These are phyloP conservation scores for Wickerhamomyces silvicola DNA, from an alignment of 805 yeast species.

Conservation along the genomic window DNA sequence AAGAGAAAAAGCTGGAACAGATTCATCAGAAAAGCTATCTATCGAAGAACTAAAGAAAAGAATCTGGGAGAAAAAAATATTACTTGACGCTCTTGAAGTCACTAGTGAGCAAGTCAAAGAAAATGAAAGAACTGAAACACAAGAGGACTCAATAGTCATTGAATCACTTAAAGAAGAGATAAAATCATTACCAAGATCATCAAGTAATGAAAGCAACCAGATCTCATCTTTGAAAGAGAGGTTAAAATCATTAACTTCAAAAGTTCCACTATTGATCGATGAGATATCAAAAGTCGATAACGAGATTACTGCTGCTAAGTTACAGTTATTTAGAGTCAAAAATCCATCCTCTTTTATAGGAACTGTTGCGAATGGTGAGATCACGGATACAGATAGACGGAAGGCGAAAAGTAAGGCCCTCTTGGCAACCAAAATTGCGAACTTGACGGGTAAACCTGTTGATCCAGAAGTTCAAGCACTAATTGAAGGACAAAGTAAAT, in stretches of 20 bases:
- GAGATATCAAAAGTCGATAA: constrained; percentile 59
- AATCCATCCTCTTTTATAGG: constrained; percentile 73
- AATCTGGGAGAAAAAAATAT: constrained; percentile 64
- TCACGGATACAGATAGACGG: constrained; percentile 77
- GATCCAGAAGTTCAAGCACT: constrained; percentile 30
- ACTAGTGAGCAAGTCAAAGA: too few relatives aligned
- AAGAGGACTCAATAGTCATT: constrained; percentile 47
- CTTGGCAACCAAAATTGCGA: constrained; percentile 84
- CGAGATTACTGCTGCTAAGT: constrained; percentile 59
- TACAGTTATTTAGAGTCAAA: constrained; percentile 56
- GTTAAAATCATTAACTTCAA: constrained; percentile 58
- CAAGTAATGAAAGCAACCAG: constrained; percentile 31
- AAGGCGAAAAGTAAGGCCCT: constrained; percentile 76
- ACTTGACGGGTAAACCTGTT: constrained; percentile 74
- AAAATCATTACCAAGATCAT: constrained; percentile 32
- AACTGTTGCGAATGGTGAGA: constrained; percentile 79
- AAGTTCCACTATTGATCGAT: constrained; percentile 64
- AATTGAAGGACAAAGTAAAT: constrained; percentile 26
- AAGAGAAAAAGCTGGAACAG: constrained; percentile 10
- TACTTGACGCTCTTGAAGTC: constrained; percentile 65
- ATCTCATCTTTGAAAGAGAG: constrained; percentile 44
- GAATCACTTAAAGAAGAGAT: constrained; percentile 61
- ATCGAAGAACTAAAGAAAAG: constrained; percentile 55
- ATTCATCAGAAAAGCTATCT: too few relatives aligned
- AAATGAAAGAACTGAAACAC: constrained; percentile 28